Evolutionary conservation across 768 basidiomycete genomes (phyloP), one percentile per base, ranked within the genome.

Genomic region (Leccinum boreale): DNA sequence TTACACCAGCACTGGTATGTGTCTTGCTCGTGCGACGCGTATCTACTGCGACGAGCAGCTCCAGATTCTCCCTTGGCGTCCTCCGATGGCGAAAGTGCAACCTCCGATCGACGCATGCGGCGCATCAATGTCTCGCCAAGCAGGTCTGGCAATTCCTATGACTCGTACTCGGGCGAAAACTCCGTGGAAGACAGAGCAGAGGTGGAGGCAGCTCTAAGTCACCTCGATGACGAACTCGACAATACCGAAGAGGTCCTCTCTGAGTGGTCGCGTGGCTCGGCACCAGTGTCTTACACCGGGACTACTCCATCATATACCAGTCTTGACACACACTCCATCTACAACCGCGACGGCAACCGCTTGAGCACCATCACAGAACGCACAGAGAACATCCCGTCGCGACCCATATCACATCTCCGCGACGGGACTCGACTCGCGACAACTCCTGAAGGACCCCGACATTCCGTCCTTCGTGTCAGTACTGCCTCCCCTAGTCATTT

Each of bases 361-460:
- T 77, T 92, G 19, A 92, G 90, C 66, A 86, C 82, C 3, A 93
- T 93, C 58, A 83, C 89, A 3, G 91, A 93, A 68, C 81, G 79
- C 48, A 90, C 88, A 1, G 91, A 93, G 72, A 84, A 87, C 31
- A 75, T 77, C 2, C 72, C 74, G 0, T 81, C 87, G 1, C 83
- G 89, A 28, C 89, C 89, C 0, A 65, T 70, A 5, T 82, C 81
- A 4, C 67, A 74, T 55, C 80, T 84, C 39, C 67, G 70, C 15
- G 69, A 64, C 35, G 59, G 49, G 45, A 58, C 59, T 31, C 69
- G 69, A 55, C 77, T 72, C 31, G 64, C 67, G 10, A 80, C 74
- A 31, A 74, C 79, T 42, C 76, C 77, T 21, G 82, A 84, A 51
- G 76, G 70, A 21, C 70, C 75, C 47, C 77, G 81, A 28, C 74